phyloP scores from a whole-genome alignment of 2,329 filamentous ascomycete species.

The Cryphonectria parasitica region DNA sequence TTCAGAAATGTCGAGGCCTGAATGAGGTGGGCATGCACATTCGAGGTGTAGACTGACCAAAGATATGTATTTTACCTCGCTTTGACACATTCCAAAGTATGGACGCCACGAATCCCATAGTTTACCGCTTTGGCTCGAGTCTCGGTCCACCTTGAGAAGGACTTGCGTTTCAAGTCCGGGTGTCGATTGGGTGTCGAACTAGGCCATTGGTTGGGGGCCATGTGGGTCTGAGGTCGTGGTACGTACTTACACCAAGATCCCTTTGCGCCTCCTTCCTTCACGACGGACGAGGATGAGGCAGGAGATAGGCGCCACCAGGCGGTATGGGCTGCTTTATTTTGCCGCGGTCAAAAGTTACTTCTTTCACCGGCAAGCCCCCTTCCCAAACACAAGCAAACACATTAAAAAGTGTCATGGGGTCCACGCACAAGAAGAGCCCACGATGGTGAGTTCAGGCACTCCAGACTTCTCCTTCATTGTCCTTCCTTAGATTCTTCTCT shows the following conservation, averaged over 20 bases:
- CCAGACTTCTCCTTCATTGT: neutral
- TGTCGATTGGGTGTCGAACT: neutral
- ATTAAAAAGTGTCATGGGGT: neutral
- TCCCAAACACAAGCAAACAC: neutral
- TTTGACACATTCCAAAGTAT: neutral
- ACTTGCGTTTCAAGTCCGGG: constrained; percentile 10
- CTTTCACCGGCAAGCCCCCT: neutral
- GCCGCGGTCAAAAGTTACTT: neutral
- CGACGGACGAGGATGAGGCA: neutral
- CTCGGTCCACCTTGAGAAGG: neutral
- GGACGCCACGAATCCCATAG: neutral
- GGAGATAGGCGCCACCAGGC: constrained; percentile 6
- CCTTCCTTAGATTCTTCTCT: neutral
- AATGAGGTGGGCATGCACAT: neutral
- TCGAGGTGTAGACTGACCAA: neutral
- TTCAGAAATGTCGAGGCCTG: neutral
- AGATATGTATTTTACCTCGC: neutral
- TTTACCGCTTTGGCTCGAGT: neutral
- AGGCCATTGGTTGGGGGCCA: constrained; percentile 10
- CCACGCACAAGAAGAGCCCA: neutral
- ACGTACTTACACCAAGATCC: neutral
- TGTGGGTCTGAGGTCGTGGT: neutral
- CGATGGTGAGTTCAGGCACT: neutral
- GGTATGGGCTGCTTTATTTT: neutral
- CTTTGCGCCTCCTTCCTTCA: constrained; percentile 2